A percentile compares a stretch with the other conserved stretches of the same genome.
These are phyloP conservation scores for Extremus antarcticus DNA, from an alignment of 495 filamentous ascomycete species.

Conservation along the genomic window DNA sequence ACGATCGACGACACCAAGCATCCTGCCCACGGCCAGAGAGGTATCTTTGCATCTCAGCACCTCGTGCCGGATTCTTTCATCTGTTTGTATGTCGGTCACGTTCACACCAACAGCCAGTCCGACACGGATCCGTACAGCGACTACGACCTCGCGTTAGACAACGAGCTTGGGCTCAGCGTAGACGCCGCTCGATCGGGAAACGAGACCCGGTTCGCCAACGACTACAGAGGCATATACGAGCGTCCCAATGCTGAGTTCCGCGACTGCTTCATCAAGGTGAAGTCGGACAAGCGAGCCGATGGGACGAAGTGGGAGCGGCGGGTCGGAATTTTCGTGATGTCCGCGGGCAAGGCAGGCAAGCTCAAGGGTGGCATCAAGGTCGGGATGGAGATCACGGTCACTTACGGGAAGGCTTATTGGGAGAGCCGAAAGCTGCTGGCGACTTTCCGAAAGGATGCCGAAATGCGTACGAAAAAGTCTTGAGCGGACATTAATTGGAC, in stretches of 20 bases:
- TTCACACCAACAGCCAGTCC: conserved; percentile 37
- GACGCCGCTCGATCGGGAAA: conserved; percentile 54
- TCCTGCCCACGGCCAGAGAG: conserved; percentile 52
- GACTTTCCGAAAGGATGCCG: conserved; percentile 11
- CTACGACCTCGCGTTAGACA: conserved; percentile 57
- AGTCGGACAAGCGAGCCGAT: conserved; percentile 21
- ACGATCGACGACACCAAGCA: conserved; percentile 44
- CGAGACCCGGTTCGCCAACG: conserved; percentile 63
- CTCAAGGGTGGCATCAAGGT: conserved; percentile 43
- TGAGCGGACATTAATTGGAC: not conserved
- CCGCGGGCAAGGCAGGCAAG: conserved; percentile 41
- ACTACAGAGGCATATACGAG: conserved; percentile 52
- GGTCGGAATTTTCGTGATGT: conserved; percentile 52
- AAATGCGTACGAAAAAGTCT: conserved; percentile 1
- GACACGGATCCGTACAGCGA: conserved; percentile 41
- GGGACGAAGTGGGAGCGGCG: conserved; percentile 35
- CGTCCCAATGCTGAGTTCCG: conserved; percentile 52
- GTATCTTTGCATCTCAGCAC: conserved; percentile 51
- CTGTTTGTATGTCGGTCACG: conserved; percentile 53
- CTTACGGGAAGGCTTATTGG: conserved; percentile 61
- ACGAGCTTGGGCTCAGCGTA: conserved; percentile 47
- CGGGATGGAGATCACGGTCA: conserved; percentile 53
- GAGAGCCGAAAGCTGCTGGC: conserved; percentile 25
- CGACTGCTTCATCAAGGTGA: conserved; percentile 30
- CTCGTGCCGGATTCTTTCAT: conserved; percentile 49